Base-by-base conservation (phyloP, 140 eudicot species). In the Flaveria floridana region DNA sequence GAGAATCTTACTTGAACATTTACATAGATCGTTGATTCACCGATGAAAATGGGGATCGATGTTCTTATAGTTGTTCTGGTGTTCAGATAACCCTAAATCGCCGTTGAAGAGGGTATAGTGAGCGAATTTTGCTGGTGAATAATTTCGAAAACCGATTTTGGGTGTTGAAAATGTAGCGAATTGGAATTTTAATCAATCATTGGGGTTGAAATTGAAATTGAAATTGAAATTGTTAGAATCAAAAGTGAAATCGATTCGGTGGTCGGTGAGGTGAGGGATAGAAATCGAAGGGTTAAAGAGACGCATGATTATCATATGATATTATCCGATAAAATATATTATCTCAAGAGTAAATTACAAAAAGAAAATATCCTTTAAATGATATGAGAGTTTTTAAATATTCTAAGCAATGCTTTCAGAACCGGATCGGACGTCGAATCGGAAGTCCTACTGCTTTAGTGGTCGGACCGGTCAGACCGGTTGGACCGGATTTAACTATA, bases 1-100 rank as follows among this genome's bases (percentile, higher is more conserved):
- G 0, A 23, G 68, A 6, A 42, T 73, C 92, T 88, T 88, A 88
- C 95, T 79, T 79, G 88, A 85, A 86, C 91, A 34, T 34, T 34
- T 34, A 34, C 41, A 88, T 88, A 82, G 91, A 86, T 85, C 82
- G 79, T 76, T 79, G 77, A 64, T 72, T 85, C 61, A 78, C 23
- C 53, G 67, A 73, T 76, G 53, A 53, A 69, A 12, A 59, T 71
- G 39, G 57, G 51, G 70, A 61, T 79, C 80, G 74, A 56, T 61
- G 51, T 16, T n/a, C 47, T 21, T 41, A 63, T 34, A 46, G 74
- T 67, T 53, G 75, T 41, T 65, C n/a, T 14, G 55, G 73, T 44
- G 42, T 67, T 55, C 21, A 39, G 46, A 34, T 55, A 76, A 76
- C 75, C 80, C 75, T 76, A 59, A 59, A 61, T 71, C 65, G 50